Percentiles rank a stretch among this genome's conserved stretches.
phyloP scores from a whole-genome alignment of 1,139 yeast species.

The Kodamaea plutei region DNA sequence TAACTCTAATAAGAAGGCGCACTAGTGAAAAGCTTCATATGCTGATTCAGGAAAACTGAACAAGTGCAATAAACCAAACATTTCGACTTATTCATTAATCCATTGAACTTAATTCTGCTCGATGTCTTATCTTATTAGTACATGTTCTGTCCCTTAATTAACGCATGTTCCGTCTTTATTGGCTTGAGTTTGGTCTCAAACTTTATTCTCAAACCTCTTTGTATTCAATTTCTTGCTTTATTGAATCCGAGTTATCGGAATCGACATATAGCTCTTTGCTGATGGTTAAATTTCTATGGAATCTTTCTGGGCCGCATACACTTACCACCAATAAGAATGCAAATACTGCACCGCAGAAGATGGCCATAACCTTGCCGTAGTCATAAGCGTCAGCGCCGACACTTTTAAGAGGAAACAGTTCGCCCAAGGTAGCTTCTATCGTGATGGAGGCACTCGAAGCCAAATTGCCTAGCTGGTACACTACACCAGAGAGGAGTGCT shows the following conservation, averaged over 20 bases:
- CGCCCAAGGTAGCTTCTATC: slow-evolving; percentile 33
- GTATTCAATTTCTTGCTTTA: too few relatives aligned
- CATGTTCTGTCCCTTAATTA: too few relatives aligned
- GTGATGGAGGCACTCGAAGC: slow-evolving; percentile 35
- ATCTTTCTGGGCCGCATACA: slow-evolving; percentile 32
- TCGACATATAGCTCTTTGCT: background rate
- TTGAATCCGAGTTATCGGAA: background rate
- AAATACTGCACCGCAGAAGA: slow-evolving; percentile 36
- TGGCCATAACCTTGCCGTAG: slow-evolving; percentile 37
- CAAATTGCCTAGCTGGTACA: slow-evolving; percentile 39
- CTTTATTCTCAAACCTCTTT: too few relatives aligned
- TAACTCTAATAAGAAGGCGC: too few relatives aligned
- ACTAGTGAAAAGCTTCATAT: too few relatives aligned
- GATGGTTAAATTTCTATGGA: slow-evolving; percentile 4
- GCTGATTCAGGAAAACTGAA: too few relatives aligned
- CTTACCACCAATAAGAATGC: slow-evolving; percentile 25
- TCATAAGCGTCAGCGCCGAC: slow-evolving; percentile 15
- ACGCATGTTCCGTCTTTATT: too few relatives aligned
- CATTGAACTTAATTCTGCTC: too few relatives aligned
- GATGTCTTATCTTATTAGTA: too few relatives aligned
- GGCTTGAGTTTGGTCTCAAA: too few relatives aligned
- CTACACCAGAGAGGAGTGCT: slow-evolving; percentile 34
- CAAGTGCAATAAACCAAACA: too few relatives aligned
- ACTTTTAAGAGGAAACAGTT: slow-evolving; percentile 20
- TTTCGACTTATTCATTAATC: too few relatives aligned